A percentile compares a stretch with the other conserved stretches of the same genome.
Evolutionary conservation across 768 basidiomycete species (phyloP).

Genomic region (Podaxis rugospora): DNA sequence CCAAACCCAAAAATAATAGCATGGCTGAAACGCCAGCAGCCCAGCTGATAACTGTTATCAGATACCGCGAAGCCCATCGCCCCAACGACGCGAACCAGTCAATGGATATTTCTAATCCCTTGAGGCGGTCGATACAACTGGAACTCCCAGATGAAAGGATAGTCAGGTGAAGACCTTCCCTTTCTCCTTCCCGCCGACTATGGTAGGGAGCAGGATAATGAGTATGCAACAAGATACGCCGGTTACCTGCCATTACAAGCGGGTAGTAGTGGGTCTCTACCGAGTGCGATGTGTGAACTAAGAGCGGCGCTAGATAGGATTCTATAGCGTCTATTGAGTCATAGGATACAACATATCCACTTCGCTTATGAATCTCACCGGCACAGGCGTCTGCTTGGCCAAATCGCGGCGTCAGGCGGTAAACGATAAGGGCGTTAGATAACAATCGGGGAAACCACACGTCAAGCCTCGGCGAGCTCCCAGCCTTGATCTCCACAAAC

Average conservation of each 20-base stretch:
- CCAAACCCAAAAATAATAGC: conserved; percentile 42
- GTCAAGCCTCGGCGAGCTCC: conserved; percentile 32
- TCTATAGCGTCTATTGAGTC: conserved; percentile 29
- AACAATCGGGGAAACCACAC: conserved; percentile 53
- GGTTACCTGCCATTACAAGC: conserved; percentile 30
- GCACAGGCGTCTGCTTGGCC: conserved; percentile 19
- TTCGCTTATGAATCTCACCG: conserved; percentile 21
- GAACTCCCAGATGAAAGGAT: conserved; percentile 52
- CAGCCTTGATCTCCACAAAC: conserved; percentile 29
- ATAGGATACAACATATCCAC: conserved; percentile 18
- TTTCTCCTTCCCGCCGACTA: conserved; percentile 25
- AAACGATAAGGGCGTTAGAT: conserved; percentile 61
- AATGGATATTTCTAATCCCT: conserved; percentile 46
- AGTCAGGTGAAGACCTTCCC: conserved; percentile 45
- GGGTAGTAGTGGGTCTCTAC: conserved; percentile 70
- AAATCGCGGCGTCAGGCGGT: conserved; percentile 41
- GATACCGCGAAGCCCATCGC: conserved; percentile 68
- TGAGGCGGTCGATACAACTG: conserved; percentile 39
- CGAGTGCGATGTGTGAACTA: conserved; percentile 55
- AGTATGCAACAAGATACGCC: conserved; percentile 56
- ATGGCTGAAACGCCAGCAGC: conserved; percentile 64
- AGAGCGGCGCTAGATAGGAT: conserved; percentile 56
- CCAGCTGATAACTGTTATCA: conserved; percentile 70
- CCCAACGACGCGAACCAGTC: conserved; percentile 74
- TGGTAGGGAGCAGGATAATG: conserved; percentile 69